Base-by-base conservation (phyloP, 1,284 basidiomycete genomes). In the Amylostereum chailletii region DNA sequence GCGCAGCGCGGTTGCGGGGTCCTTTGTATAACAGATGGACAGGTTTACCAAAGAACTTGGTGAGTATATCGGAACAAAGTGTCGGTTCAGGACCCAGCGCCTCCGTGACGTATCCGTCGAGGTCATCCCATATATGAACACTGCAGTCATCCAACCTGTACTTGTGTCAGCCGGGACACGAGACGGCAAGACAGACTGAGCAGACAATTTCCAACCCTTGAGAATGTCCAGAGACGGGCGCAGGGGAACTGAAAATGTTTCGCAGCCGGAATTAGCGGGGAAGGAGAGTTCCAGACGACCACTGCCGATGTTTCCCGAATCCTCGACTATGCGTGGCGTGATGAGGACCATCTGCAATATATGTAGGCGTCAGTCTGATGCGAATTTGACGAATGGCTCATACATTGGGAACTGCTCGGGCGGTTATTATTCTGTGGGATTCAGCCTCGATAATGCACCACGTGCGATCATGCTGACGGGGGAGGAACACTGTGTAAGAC, bases 1-100 rank as follows among this genome's bases (percentile, higher is more conserved):
- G 66, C 53, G 77, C 76, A 1, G 53, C 53, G 6, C 86, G 79
- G 30, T 71, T 68, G 6, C 69, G 65, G 0, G 76, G 76, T 7
- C 86, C 86, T 59, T 88, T 88, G 66, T 75, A 74, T 40, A 81
- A 67, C 40, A 90, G 69, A 51, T 80, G 71, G 1, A 86, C 84
- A 0, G 75, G 67, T 40, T 69, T 74, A 26, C 68, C 76, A 53
- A 86, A 68, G 65, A 79, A 88, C 42, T 69, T 64, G 3, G 81
- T 82, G 38, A 88, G 64, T 34, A 77, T 71, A 19, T 59, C 60
- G 11, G 82, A 79, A 27, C 48, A 49, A 27, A 50, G 76, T 72
- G 5, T 69, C 64, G 42, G 64, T 61, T 42, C 37, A 2, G 38
- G n/a, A 34, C 58, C 57, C 44, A 58, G 50, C 5, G 75, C 60